These are phyloP conservation scores for Boletus edulis DNA, from an alignment of 768 basidiomycete genomes.

Conservation along the genomic window DNA sequence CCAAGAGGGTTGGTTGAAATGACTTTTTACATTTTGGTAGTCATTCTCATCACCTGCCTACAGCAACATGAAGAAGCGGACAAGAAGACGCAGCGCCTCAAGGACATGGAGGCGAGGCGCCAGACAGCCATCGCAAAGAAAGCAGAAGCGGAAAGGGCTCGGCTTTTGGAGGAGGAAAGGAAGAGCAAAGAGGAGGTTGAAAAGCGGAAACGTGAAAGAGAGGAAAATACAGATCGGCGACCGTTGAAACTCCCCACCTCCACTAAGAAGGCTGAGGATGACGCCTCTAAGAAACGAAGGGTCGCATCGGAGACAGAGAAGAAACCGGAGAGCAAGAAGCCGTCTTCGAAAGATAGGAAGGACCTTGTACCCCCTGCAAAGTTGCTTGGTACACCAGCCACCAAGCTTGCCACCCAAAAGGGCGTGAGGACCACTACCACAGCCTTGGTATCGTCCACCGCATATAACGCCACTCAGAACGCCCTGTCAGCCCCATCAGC, in stretches of 20 bases:
- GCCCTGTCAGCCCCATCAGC: conserved; percentile 24
- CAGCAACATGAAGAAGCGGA: conserved; percentile 91
- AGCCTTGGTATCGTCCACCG: conserved; percentile 37
- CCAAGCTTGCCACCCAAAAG: conserved; percentile 33
- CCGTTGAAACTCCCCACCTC: conserved; percentile 44
- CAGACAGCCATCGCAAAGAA: conserved; percentile 69
- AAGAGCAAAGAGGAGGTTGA: conserved; percentile 74
- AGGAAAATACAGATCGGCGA: conserved; percentile 72
- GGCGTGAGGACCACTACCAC: conserved; percentile 32
- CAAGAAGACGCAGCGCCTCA: conserved; percentile 69
- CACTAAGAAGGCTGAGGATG: conserved; percentile 75
- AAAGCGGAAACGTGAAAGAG: conserved; percentile 77
- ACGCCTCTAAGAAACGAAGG: conserved; percentile 70
- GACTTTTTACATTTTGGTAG: not conserved
- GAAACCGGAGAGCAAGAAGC: conserved; percentile 61
- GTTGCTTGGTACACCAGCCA: conserved; percentile 20
- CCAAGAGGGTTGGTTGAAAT: conserved; percentile 72
- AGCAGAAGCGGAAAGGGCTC: conserved; percentile 71
- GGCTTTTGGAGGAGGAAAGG: conserved; percentile 62
- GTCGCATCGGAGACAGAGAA: conserved; percentile 49
- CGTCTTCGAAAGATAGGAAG: conserved; percentile 53
- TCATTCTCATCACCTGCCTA: conserved; percentile 4
- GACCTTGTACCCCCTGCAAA: conserved; percentile 29
- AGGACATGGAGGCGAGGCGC: conserved; percentile 83
- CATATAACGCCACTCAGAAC: conserved; percentile 40